These are phyloP conservation scores for Penicillium antarcticum DNA, from an alignment of 495 filamentous ascomycete genomes.

Conservation along the genomic window DNA sequence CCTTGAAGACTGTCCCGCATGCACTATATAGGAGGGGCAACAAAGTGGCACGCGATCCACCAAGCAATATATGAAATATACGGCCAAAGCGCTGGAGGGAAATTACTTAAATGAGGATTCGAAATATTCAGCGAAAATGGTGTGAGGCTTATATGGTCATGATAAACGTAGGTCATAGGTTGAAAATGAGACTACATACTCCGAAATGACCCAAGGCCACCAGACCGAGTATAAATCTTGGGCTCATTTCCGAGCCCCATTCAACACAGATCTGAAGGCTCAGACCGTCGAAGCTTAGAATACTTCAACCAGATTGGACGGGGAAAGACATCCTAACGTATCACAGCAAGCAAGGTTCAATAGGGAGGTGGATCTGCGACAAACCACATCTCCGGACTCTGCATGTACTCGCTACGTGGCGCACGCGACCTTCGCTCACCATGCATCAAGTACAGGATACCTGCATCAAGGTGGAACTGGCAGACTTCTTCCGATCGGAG, in stretches of 20 bases:
- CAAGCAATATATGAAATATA: too few species aligned
- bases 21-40: too few species aligned
- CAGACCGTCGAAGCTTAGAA: too few species aligned
- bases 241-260: background rate
- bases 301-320: too few species aligned
- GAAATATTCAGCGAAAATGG: too few species aligned
- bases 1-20: too few species aligned
- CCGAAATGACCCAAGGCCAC: background rate
- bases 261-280: background rate
- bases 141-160: too few species aligned
- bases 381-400: background rate
- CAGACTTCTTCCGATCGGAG: constrained; percentile 3
- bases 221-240: background rate
- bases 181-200: background rate
- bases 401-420: constrained; percentile 1
- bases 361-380: constrained; percentile 1
- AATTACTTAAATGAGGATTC: too few species aligned
- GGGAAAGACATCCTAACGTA: background rate
- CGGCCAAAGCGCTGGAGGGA: too few species aligned
- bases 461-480: background rate
- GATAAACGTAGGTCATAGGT: too few species aligned
- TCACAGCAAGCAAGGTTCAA: constrained; percentile 6
- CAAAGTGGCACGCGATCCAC: too few species aligned
- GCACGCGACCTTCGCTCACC: background rate
- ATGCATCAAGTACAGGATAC: background rate